phyloP scores from a whole-genome alignment of 768 basidiomycete species.

The Tylopilus sp. region DNA sequence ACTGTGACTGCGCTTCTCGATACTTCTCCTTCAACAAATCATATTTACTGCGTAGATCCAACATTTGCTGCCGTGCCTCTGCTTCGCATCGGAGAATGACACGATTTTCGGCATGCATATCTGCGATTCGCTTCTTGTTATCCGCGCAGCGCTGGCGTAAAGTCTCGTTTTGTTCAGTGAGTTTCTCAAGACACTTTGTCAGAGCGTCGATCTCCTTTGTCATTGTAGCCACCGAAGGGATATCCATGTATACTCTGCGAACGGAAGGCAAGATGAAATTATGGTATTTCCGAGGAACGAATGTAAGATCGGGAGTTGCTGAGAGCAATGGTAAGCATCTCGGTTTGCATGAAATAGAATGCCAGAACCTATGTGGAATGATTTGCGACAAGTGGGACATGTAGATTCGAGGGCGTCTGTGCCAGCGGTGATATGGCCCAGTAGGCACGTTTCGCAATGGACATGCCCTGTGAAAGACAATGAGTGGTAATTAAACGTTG shows the following conservation, averaged over 20 bases:
- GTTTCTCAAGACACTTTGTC: constrained; percentile 36
- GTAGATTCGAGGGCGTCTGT: constrained; percentile 36
- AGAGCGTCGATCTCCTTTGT: constrained; percentile 35
- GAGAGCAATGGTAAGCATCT: background rate
- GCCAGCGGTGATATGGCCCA: constrained; percentile 30
- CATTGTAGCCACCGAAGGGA: constrained; percentile 22
- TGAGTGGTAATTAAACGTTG: constrained; percentile 5
- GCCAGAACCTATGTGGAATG: constrained; percentile 55
- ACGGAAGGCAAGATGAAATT: constrained; percentile 55
- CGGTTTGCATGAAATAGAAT: background rate
- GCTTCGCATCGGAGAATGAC: constrained; percentile 28
- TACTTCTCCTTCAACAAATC: constrained; percentile 28
- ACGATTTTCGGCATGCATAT: constrained; percentile 31
- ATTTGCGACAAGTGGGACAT: constrained; percentile 58
- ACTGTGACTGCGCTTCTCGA: constrained; percentile 14
- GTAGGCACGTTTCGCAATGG: constrained; percentile 60
- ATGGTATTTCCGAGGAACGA: constrained; percentile 57
- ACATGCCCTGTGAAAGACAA: constrained; percentile 48
- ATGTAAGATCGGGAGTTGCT: constrained; percentile 47
- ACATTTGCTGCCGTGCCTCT: constrained; percentile 37
- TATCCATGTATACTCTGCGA: constrained; percentile 52
- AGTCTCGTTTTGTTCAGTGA: constrained; percentile 39
- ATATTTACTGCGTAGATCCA: constrained; percentile 37
- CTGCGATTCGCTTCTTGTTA: constrained; percentile 33
- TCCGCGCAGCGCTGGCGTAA: constrained; percentile 44